Base-by-base conservation (phyloP, 352 stramenopile species). In the Aphanomyces stellatus region DNA sequence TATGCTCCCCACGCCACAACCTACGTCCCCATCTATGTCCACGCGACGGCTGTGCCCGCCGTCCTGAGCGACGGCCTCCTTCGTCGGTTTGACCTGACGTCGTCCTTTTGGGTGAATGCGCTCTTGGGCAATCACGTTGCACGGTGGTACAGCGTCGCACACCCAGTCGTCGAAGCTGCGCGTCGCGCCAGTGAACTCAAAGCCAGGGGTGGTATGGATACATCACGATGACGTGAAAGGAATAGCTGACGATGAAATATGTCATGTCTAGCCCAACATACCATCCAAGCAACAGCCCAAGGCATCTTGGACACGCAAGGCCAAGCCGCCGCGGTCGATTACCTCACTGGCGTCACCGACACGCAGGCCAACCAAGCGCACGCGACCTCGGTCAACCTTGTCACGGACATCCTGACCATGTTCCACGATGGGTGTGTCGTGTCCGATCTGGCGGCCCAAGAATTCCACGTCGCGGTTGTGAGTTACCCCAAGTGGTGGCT, bases 1-100 rank as follows among this genome's bases (percentile, higher is more conserved):
- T 96, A 97, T 66, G 89, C 89, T 1, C 82, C 91, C 5, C 82
- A 96, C 61, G 77, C 80, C 13, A 90, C 88, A 2, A 80, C 85
- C 17, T 98, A 96, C 76, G 87, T 82, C 17, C 93, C 93, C 0
- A 82, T 98, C 65, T 96, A 92, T 71, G 78, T 91, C 17, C 72
- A 81, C 48, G 71, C 82, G 22, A 71, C 69, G 0, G 71, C 73
- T 10, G 69, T 88, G 1, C 85, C 87, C 0, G 41, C 69, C 22
- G 71, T 81, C 37, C 72, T 88, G 41, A 62, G 81, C 25, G 75
- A 55, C 27, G 81, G 80, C 2, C 91, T 81, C 28, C 70, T 95
- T 7, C 79, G 87, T 24, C 72, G 72, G 15, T 90, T 85, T 48
- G 81, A 90, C 62, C 72, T 75, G 3, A 71, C 78, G 15, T 87